These are phyloP conservation scores for Nematocida parisii DNA, from an alignment of 371 early-diverging fungal genomes.

Conservation along the genomic window DNA sequence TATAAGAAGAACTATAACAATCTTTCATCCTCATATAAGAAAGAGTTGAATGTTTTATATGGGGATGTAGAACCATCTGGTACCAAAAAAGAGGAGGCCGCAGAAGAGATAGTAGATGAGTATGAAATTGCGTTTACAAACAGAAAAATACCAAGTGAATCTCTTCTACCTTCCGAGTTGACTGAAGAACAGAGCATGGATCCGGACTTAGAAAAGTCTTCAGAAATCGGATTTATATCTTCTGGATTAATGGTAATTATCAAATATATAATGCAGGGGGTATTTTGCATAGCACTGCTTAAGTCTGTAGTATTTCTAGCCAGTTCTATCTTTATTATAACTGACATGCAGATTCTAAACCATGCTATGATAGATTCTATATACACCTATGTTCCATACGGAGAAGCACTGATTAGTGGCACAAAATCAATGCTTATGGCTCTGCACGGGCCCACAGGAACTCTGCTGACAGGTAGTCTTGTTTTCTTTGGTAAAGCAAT, in stretches of 20 bases:
- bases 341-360: neutral
- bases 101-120: neutral
- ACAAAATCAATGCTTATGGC: neutral
- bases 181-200: neutral
- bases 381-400: neutral
- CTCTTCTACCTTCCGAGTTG: no score
- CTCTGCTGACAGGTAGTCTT: neutral
- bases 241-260: neutral
- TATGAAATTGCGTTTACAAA: neutral
- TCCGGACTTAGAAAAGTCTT: neutral
- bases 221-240: neutral
- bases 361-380: neutral
- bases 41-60: neutral
- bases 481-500: neutral
- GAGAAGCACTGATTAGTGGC: neutral
- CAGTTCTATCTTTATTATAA: neutral
- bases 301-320: neutral
- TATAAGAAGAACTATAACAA: neutral
- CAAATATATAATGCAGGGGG: neutral
- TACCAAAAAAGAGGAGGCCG: neutral
- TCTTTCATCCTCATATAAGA: neutral
- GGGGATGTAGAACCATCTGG: neutral
- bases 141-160: neutral
- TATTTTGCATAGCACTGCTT: neutral
- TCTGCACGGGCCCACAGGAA: neutral